Conservation (phyloP, 192 early-diverging fungal species). For the Kickxella alabastrina region DNA sequence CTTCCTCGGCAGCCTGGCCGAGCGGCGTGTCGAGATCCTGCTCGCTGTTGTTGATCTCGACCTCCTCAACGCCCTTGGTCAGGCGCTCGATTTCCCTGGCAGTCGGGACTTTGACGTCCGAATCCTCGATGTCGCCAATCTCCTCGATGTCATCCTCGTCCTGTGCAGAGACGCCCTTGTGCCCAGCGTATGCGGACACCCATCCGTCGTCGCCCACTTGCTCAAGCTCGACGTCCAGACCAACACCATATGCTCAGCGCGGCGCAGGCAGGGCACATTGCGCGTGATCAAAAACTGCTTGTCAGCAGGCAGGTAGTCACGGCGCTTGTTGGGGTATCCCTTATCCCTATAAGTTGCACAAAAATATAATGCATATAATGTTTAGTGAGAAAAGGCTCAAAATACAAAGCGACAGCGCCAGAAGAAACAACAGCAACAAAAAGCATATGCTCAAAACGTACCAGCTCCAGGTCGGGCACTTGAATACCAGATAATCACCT, state of each 20-base stretch:
- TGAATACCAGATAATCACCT: conserved; percentile 96
- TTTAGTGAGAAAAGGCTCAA: not conserved
- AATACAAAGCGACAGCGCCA: not conserved
- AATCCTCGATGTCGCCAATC: conserved; percentile 51
- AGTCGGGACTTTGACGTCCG: conserved; percentile 41
- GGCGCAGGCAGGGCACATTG: conserved; percentile 88
- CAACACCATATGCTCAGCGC: conserved; percentile 57
- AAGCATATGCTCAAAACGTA: conserved; percentile 18
- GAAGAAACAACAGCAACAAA: not conserved
- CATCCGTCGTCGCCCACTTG: conserved; percentile 71
- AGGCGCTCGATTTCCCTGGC: conserved; percentile 54
- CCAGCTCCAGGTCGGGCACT: conserved; percentile 98
- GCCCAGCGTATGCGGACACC: conserved; percentile 78
- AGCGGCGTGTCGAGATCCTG: conserved; percentile 48
- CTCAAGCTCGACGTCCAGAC: conserved; percentile 52
- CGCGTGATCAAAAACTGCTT: conserved; percentile 95
- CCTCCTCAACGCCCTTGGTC: conserved; percentile 63
- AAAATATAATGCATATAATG: not conserved
- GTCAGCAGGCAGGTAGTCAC: conserved; percentile 77
- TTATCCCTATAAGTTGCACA: conserved; percentile 44
- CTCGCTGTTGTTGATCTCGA: conserved; percentile 46
- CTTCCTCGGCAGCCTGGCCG: conserved; percentile 37
- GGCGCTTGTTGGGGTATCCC: conserved; percentile 69
- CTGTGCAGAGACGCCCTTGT: conserved; percentile 32
- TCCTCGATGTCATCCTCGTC: conserved; percentile 55